A percentile compares a stretch with the other conserved stretches of the same genome.
Evolutionary conservation across 2,329 filamentous ascomycete genomes (phyloP).

Genomic region (Pseudogymnoascus destructans): DNA sequence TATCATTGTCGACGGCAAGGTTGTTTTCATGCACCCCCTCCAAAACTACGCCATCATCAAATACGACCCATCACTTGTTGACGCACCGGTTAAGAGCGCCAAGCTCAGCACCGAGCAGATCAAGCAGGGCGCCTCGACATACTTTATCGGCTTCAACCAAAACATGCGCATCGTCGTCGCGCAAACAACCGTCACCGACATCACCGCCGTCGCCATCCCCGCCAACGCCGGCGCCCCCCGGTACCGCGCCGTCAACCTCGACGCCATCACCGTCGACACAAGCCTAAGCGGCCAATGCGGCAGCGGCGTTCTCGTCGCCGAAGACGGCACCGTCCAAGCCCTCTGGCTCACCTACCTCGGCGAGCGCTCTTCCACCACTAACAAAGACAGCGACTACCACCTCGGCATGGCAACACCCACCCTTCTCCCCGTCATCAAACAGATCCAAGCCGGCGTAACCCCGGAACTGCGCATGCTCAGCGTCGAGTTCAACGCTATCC

Average conservation of each 20-base stretch:
- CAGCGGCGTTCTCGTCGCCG: constrained; percentile 79
- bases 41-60: constrained; percentile 95
- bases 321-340: constrained; percentile 86
- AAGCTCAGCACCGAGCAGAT: constrained; percentile 69
- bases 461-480: constrained; percentile 83
- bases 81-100: constrained; percentile 84
- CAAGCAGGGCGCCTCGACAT: constrained; percentile 84
- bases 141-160: constrained; percentile 97
- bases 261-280: constrained; percentile 94
- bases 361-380: constrained; percentile 63
- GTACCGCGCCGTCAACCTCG: constrained; percentile 89
- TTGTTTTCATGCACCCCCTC: constrained; percentile 88
- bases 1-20: constrained; percentile 84
- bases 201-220: constrained; percentile 92
- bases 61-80: constrained; percentile 86
- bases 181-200: constrained; percentile 90
- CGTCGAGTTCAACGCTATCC: constrained; percentile 86
- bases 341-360: constrained; percentile 95
- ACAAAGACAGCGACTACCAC: constrained; percentile 92
- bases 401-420: constrained; percentile 83
- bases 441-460: constrained; percentile 66
- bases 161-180: constrained; percentile 88
- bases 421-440: constrained; percentile 72
- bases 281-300: constrained; percentile 83
- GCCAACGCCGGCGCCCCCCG: constrained; percentile 83